Evolutionary conservation across 2,329 filamentous ascomycete genomes (phyloP), one percentile per base, ranked within the genome.

Genomic region (Berkeleyomyces basicola): DNA sequence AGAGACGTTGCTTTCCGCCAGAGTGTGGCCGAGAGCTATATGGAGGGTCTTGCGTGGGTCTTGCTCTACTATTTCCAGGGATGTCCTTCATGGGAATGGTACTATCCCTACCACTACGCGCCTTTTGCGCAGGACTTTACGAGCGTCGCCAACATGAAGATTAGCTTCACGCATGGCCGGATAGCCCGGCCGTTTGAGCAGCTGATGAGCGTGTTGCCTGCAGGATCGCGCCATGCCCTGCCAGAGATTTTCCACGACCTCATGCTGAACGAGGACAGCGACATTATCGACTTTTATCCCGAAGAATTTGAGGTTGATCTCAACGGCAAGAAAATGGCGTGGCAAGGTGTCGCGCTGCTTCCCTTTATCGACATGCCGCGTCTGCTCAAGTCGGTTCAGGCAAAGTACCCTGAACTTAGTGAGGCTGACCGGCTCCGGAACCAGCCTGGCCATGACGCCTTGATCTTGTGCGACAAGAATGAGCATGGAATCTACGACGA

Each of bases 71-170:
- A 99, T 72, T 96, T 96, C 73, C 93, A 99, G 73, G 93, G 93
- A 36, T 99, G 93, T 69, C 90, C 93, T 31, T 96, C 90, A 0
- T 99, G 95, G 93, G 95, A 92, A 61, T 99, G 93, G 93, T 99
- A 93, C 72, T 99, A 96, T 70, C 93, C 93, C 0, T 95, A 97
- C 70, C 93, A 99, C 71, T 99, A 99, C 71, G 95, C 93, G 1
- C 93, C 95, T 3, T 99, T 99, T 71, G 93, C 93, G 2, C 88
- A 90, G 61, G 93, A 99, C 72, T 99, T 99, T 72, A 85, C 87
- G 64, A 85, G 91, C 63, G 79, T 99, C 55, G 82, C 79, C 61
- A 84, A 90, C 67, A 84, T 96, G 78, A 79, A 87, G 40, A 82
- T 96, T 67, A 77, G 80, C 16, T 99, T 99, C 68, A 81, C 89